Evolutionary conservation across 768 basidiomycete genomes (phyloP).

Genomic region (Erythrobasidium yunnanense): DNA sequence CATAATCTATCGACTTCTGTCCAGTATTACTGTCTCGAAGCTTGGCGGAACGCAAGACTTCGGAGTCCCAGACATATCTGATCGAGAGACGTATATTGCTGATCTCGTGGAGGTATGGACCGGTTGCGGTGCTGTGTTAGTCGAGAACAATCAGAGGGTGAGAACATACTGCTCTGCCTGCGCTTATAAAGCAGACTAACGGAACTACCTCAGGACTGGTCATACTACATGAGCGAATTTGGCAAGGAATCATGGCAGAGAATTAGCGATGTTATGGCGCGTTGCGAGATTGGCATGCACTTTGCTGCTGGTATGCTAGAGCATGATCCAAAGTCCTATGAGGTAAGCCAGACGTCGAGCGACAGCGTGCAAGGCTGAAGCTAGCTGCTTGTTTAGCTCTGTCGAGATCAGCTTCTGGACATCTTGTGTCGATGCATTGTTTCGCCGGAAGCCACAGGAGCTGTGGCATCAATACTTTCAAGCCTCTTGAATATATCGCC

Average conservation of each 20-base stretch:
- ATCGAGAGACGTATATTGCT: conserved; percentile 45
- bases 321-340: conserved; percentile 26
- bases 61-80: conserved; percentile 32
- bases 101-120: conserved; percentile 63
- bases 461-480: neutral
- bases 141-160: conserved; percentile 49
- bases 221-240: conserved; percentile 48
- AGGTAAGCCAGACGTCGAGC: conserved; percentile 12
- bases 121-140: conserved; percentile 55
- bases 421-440: conserved; percentile 1
- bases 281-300: conserved; percentile 54
- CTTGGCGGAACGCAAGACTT: conserved; percentile 21
- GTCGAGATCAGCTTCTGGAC: neutral
- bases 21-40: conserved; percentile 45
- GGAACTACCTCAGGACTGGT: conserved; percentile 51
- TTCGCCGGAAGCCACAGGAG: neutral
- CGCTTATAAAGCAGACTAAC: neutral
- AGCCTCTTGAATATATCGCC: neutral
- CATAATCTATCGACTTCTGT: conserved; percentile 52
- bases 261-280: conserved; percentile 49
- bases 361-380: neutral
- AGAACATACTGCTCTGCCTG: neutral
- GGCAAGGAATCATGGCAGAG: conserved; percentile 52
- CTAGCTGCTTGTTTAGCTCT: neutral
- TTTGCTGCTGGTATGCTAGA: conserved; percentile 44